Conservation (phyloP, 345 rosid genomes). For the Aurinia saxatilis region DNA sequence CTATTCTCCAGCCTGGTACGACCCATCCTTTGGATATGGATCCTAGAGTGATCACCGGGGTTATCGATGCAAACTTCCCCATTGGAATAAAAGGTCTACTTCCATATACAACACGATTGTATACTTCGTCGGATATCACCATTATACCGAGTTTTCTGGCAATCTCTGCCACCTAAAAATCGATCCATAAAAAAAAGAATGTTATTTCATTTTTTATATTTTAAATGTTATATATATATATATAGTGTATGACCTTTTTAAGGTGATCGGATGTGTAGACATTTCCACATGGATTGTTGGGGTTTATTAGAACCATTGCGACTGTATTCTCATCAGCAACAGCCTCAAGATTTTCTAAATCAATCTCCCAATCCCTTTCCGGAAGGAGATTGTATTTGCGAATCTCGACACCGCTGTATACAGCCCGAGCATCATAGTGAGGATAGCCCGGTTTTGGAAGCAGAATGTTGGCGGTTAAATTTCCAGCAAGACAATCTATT, state of each 20-base stretch:
- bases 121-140: conserved; percentile 50
- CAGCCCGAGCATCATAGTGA: conserved; percentile 26
- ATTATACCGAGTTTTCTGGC: conserved; percentile 39
- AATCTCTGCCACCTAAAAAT: conserved; percentile 37
- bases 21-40: conserved; percentile 51
- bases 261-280: conserved; percentile 32
- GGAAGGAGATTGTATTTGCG: conserved; percentile 43
- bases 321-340: conserved; percentile 44
- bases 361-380: conserved; percentile 39
- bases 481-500: conserved; percentile 26
- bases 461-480: conserved; percentile 37
- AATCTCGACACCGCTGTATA: conserved; percentile 12
- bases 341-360: conserved; percentile 35
- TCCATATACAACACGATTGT: conserved; percentile 35
- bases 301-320: conserved; percentile 42
- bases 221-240: too few species aligned
- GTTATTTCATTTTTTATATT: too few species aligned
- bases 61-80: conserved; percentile 39
- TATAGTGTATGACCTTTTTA: conserved; percentile 6
- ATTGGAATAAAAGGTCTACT: conserved; percentile 32
- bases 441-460: conserved; percentile 25
- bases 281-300: conserved; percentile 17
- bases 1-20: conserved; percentile 50
- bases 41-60: conserved; percentile 41
- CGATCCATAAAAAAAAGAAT: neutral